These are phyloP conservation scores for Tetraselmis striata DNA, from an alignment of 139 green algal genomes.

Conservation along the genomic window DNA sequence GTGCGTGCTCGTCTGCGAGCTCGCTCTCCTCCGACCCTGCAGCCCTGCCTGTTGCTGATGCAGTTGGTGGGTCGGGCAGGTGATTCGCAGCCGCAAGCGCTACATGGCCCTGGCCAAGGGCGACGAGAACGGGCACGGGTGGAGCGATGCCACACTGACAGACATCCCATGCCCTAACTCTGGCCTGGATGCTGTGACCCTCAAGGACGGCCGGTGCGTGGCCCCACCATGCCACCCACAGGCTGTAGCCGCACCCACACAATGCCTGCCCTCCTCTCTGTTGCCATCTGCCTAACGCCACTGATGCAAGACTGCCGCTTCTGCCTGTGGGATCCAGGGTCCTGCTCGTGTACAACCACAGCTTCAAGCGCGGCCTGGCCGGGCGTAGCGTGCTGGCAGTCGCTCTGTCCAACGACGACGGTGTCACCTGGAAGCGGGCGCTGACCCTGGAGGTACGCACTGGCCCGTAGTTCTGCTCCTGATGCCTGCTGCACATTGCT, in stretches of 20 bases:
- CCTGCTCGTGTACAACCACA: constrained; percentile 11
- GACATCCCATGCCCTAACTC: constrained; percentile 9
- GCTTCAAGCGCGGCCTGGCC: constrained; percentile 1
- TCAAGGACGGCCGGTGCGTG: constrained; percentile 5
- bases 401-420: constrained; percentile 5
- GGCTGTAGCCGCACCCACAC: too few species aligned
- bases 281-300: too few species aligned
- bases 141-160: neutral
- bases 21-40: too few species aligned
- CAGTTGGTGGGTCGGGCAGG: neutral
- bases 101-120: constrained; percentile 1
- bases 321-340: too few species aligned
- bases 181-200: constrained; percentile 9
- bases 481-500: too few species aligned
- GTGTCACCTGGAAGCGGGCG: constrained; percentile 3
- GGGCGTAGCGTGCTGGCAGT: neutral
- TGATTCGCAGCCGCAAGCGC: neutral
- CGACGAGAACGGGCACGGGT: neutral
- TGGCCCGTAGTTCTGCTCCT: too few species aligned
- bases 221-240: too few species aligned
- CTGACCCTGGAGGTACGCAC: neutral
- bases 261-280: too few species aligned
- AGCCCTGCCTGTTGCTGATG: neutral
- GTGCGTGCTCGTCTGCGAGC: neutral
- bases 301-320: too few species aligned